Percentiles rank a stretch among this genome's conserved stretches.
These are phyloP conservation scores for Fusarium nelsonii DNA, from an alignment of 2,329 filamentous ascomycete genomes.

Conservation along the genomic window DNA sequence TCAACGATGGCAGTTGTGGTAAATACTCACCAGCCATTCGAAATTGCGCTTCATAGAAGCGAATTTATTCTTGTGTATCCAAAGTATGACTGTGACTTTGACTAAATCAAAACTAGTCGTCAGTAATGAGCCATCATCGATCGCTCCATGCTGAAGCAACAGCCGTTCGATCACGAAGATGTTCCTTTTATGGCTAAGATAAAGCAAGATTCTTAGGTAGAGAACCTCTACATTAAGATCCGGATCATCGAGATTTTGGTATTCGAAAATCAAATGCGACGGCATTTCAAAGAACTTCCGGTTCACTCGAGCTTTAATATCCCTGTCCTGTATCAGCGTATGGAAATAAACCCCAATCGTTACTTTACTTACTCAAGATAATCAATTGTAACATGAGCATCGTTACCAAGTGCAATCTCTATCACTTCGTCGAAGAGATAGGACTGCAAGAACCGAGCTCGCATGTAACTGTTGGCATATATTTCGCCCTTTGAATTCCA, in stretches of 20 bases:
- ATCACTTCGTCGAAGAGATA: slow-evolving; percentile 69
- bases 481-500: slow-evolving; percentile 64
- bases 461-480: slow-evolving; percentile 59
- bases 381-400: slow-evolving; percentile 26
- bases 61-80: slow-evolving; percentile 63
- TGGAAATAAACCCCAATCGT: not conserved
- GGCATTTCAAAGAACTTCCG: slow-evolving; percentile 53
- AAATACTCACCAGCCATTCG: slow-evolving; percentile 61
- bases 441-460: slow-evolving; percentile 62
- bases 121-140: slow-evolving; percentile 57
- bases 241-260: slow-evolving; percentile 54
- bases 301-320: slow-evolving; percentile 54
- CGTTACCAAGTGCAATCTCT: slow-evolving; percentile 64
- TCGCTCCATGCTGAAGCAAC: slow-evolving; percentile 59
- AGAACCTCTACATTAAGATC: slow-evolving; percentile 50
- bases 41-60: slow-evolving; percentile 57
- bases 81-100: slow-evolving; percentile 59
- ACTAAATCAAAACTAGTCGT: slow-evolving; percentile 62
- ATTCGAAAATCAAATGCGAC: slow-evolving; percentile 54
- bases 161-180: slow-evolving; percentile 70
- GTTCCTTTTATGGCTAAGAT: slow-evolving; percentile 66
- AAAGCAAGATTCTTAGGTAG: slow-evolving; percentile 61
- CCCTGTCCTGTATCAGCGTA: slow-evolving; percentile 43
- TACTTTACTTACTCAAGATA: slow-evolving; percentile 41
- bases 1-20: not conserved